A percentile compares a stretch with the other conserved stretches of the same genome.
Conservation (phyloP, 1,139 yeast genomes). For the Trichomonascaceae sp. region DNA sequence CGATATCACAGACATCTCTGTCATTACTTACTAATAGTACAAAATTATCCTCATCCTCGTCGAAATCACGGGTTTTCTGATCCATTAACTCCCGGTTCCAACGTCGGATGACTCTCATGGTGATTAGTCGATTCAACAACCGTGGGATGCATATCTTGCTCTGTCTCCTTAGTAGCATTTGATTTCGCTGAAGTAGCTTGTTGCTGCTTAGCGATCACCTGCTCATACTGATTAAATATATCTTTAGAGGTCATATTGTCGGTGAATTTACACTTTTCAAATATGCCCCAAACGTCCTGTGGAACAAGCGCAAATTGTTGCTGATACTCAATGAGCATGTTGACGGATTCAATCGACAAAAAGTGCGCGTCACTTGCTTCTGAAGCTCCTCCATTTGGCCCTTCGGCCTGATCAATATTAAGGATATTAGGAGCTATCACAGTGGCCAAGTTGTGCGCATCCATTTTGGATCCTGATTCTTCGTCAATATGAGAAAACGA, state of each 20-base stretch:
- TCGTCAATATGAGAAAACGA: conserved; percentile 72
- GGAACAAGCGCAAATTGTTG: conserved; percentile 81
- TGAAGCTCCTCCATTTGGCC: conserved; percentile 25
- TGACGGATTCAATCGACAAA: conserved; percentile 85
- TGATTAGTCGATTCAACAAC: not conserved
- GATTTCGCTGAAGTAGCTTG: not conserved
- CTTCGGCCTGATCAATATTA: conserved; percentile 35
- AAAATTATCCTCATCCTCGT: not conserved
- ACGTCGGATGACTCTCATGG: not conserved
- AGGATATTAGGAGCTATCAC: conserved; percentile 91
- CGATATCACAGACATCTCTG: not conserved
- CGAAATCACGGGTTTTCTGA: not conserved
- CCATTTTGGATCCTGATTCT: conserved; percentile 85
- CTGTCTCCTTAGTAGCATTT: not conserved
- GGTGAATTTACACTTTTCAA: conserved; percentile 24
- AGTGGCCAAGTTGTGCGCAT: conserved; percentile 88
- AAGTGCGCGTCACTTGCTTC: conserved; percentile 72
- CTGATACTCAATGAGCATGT: conserved; percentile 75
- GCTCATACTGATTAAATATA: conserved; percentile 26
- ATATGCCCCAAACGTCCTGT: conserved; percentile 35
- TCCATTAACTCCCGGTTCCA: not conserved
- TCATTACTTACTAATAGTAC: not conserved
- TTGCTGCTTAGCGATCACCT: conserved; percentile 4
- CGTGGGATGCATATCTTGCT: not conserved
- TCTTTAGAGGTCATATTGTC: conserved; percentile 27